Conservation (phyloP, 2,329 filamentous ascomycete species). For the Tolypocladium amazonense region DNA sequence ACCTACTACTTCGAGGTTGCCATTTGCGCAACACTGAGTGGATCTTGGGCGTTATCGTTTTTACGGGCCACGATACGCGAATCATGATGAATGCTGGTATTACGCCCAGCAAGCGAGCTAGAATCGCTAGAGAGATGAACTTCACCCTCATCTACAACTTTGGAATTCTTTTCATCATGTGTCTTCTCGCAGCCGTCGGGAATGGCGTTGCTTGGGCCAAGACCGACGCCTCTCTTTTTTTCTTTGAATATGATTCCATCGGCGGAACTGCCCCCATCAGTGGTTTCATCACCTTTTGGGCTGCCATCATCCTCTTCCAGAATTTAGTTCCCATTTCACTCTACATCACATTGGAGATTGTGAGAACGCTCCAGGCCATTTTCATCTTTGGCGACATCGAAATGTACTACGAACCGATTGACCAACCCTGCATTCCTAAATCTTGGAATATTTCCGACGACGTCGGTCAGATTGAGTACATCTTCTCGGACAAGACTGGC, state of each 20-base stretch:
- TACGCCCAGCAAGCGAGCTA: slow-evolving; percentile 85
- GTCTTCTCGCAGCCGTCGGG: slow-evolving; percentile 71
- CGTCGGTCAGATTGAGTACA: slow-evolving; percentile 95
- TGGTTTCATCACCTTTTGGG: slow-evolving; percentile 96
- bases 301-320: slow-evolving; percentile 87
- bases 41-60: slow-evolving; percentile 84
- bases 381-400: slow-evolving; percentile 94
- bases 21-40: slow-evolving; percentile 94
- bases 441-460: slow-evolving; percentile 99
- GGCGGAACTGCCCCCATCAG: slow-evolving; percentile 65
- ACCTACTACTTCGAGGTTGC: slow-evolving; percentile 84
- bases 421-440: slow-evolving; percentile 92
- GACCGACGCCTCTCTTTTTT: slow-evolving; percentile 61
- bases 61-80: slow-evolving; percentile 93
- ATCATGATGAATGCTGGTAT: slow-evolving; percentile 98
- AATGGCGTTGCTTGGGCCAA: slow-evolving; percentile 76
- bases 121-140: slow-evolving; percentile 88
- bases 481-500: slow-evolving; percentile 97
- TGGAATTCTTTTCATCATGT: slow-evolving; percentile 78
- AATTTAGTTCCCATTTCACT: slow-evolving; percentile 99
- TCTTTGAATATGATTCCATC: slow-evolving; percentile 79
- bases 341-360: slow-evolving; percentile 94
- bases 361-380: slow-evolving; percentile 82
- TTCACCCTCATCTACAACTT: slow-evolving; percentile 98
- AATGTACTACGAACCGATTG: slow-evolving; percentile 95